Evolutionary conservation across 225 moss, liverwort and hornwort genomes (phyloP), one percentile per base, ranked within the genome.

Genomic region (Neckera pumila): DNA sequence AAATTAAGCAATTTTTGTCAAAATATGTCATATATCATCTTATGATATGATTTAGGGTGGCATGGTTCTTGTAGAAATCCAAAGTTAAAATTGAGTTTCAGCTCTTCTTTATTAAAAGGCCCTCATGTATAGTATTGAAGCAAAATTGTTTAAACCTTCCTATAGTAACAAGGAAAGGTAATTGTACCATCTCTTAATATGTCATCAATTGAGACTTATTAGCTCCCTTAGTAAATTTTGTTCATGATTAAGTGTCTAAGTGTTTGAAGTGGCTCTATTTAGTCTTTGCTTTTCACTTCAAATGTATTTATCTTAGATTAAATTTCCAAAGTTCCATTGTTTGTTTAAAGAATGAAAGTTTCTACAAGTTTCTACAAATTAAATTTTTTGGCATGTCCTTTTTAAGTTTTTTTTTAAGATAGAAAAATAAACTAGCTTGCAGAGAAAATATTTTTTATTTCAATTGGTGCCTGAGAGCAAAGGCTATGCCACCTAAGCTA

Each of bases 321-420:
- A 43, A 71, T 43, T 1, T 71, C 14, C 9, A 71, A 42, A 26
- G 40, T 5, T 5, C 5, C 5, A 7, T 26, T 11, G 9, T 23
- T 14, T 8, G 1, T 2, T 12, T 8, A 15, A 43, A 0, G 6
- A 43, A 43, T 0, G 0, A 9, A 27, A 16, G 0, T 17, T 27
- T 8, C 10, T 43, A 3, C 16, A 72, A 72, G 6, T 42, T 72
- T 1, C 6, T 10, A 40, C 1, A 70, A 40, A 25, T 25, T 8
- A 25, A 40, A 40, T 1, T 4, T 23, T 69, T 14, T 70, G 8
- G 14, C 14, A 40, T 14, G 3, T 40, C 14, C 5, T 14, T 38
- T 4, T 10, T 23, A 23, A 69, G 4, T 0, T 6, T 19, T 2
- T 36, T 40, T 25, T 15, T 1, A 42, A 26, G 3, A 43, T 42